Base-by-base conservation (phyloP, 352 stramenopile genomes). In the Globisporangium middletonii region DNA sequence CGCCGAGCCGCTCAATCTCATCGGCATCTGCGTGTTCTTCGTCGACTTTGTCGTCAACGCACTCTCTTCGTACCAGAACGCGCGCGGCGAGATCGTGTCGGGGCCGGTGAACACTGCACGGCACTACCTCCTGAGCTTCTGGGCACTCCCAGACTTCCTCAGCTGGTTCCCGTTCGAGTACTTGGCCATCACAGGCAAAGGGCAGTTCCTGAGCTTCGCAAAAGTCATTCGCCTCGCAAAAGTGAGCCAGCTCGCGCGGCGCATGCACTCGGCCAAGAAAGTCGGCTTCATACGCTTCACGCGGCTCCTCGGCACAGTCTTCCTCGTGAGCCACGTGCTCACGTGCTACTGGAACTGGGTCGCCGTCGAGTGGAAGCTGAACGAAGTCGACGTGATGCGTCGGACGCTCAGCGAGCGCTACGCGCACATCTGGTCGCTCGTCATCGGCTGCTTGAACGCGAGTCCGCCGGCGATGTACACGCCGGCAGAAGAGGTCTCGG, bases 201-300 rank as follows among this genome's bases (percentile, higher is more conserved):
- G 79, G 2, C 73, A 72, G 11, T 72, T 85, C 57, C 66, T 89
- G n/a, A 72, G 75, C 49, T 73, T 87, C 45, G 72, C 68, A 18
- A 89, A 89, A 54, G 73, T 87, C 28, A 79, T 87, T 48, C 74
- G 79, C 0, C 69, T 89, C n/a, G 73, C 67, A n/a, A 89, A 87
- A 57, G 72, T 89, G 43, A 87, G 73, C 33, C 71, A 86, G 47
- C 64, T 87, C 23, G 77, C 73, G 4, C 51, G 72, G 2, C 71
- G 68, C 12, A 69, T 89, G 19, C 69, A 86, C 47, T 86, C 76
- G 6, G 70, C 79, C 19, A 87, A 82, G 67, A 89, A 89, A 43
- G 79, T 73, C 0, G 79, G 77, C 6, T 67, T 85, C n/a, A 59
- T 89, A 35, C 70, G 79, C 18, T 79, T 89, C 46, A 59, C 78